These are phyloP conservation scores for Lippia alba DNA, from an alignment of 305 asterid species.

Conservation along the genomic window DNA sequence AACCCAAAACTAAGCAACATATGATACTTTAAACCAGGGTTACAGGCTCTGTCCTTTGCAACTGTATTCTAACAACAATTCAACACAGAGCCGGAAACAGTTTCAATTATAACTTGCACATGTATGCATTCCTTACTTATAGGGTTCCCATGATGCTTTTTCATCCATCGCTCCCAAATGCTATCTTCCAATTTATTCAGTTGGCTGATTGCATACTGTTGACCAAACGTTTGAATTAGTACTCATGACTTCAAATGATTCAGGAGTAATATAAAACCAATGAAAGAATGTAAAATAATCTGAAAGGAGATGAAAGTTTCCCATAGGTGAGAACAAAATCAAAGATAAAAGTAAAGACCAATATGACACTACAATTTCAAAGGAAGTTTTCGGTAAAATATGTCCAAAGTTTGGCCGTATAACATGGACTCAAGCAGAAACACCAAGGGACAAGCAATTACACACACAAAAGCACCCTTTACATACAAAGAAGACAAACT, in stretches of 20 bases:
- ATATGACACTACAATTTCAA: neutral
- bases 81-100: constrained; percentile 7
- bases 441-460: neutral
- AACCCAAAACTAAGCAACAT: no score
- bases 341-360: constrained; percentile 14
- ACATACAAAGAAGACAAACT: neutral
- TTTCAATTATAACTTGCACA: neutral
- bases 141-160: constrained; percentile 51
- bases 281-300: neutral
- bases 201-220: constrained; percentile 89
- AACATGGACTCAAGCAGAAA: neutral
- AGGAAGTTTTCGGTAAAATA: neutral
- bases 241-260: constrained; percentile 2
- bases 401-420: neutral
- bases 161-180: constrained; percentile 91
- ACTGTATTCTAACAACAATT: constrained; percentile 8
- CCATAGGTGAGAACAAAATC: neutral
- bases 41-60: neutral
- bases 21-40: no score
- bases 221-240: constrained; percentile 44
- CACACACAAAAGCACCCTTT: constrained; percentile 3
- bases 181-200: constrained; percentile 90
- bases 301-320: neutral
- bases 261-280: constrained; percentile 25
- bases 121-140: constrained; percentile 49